These are phyloP conservation scores for Fraxinus americana DNA, from an alignment of 257 asterid genomes.

Conservation along the genomic window DNA sequence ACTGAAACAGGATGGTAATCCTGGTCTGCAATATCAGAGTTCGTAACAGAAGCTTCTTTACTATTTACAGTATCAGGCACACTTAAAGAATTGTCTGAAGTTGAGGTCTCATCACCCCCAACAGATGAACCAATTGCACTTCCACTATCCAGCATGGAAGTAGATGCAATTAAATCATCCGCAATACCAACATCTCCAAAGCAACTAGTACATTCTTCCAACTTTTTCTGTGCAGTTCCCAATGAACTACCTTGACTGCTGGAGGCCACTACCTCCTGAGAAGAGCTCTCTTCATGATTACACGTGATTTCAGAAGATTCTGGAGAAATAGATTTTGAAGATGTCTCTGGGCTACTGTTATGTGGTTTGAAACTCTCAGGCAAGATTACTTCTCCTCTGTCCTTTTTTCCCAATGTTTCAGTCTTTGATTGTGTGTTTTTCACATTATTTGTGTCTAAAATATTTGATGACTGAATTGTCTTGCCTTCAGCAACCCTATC, in stretches of 20 bases:
- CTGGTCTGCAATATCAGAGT: slow-evolving; percentile 26
- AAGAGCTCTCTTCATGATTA: slow-evolving; percentile 35
- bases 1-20: slow-evolving; percentile 35
- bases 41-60: slow-evolving; percentile 34
- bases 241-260: slow-evolving; percentile 21
- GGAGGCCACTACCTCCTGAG: slow-evolving; percentile 34
- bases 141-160: slow-evolving; percentile 23
- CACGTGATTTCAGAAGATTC: slow-evolving; percentile 39
- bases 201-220: slow-evolving; percentile 30
- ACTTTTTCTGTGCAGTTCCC: slow-evolving; percentile 28
- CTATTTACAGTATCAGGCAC: slow-evolving; percentile 23
- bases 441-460: slow-evolving; percentile 25
- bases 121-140: slow-evolving; percentile 21
- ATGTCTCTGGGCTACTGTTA: slow-evolving; percentile 28
- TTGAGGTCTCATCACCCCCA: slow-evolving; percentile 25
- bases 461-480: slow-evolving; percentile 27
- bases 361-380: slow-evolving; percentile 29
- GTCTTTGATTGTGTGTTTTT: slow-evolving; percentile 33
- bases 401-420: slow-evolving; percentile 29
- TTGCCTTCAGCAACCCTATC: slow-evolving; percentile 25
- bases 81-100: slow-evolving; percentile 27
- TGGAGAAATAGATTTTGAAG: slow-evolving; percentile 34
- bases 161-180: slow-evolving; percentile 31
- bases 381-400: slow-evolving; percentile 35
- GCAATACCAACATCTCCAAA: slow-evolving; percentile 30